Evolutionary conservation across 1,139 yeast species (phyloP).

Genomic region (Protomyces pachydermus): DNA sequence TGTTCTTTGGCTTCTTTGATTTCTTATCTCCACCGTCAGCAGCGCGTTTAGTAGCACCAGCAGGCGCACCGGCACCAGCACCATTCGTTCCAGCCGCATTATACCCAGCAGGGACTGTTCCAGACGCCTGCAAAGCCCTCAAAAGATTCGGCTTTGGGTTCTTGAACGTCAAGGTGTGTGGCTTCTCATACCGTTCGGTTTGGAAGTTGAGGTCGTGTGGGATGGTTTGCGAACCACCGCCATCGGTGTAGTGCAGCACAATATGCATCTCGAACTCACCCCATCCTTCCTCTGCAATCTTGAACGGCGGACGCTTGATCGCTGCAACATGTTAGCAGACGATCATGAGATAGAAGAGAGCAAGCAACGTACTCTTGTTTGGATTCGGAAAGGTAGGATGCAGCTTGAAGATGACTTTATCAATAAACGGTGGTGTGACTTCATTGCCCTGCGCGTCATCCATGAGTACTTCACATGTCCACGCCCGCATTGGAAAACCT

Average conservation of each 20-base stretch:
- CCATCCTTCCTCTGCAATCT: slow-evolving; percentile 93
- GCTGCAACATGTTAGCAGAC: slow-evolving; percentile 36
- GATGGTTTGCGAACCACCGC: slow-evolving; percentile 79
- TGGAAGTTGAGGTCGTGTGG: slow-evolving; percentile 85
- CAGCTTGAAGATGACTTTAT: slow-evolving; percentile 83
- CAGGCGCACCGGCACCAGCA: slow-evolving; percentile 78
- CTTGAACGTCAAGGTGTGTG: slow-evolving; percentile 45
- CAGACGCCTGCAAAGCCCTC: slow-evolving; percentile 25
- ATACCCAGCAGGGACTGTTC: slow-evolving; percentile 41
- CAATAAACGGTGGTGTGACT: slow-evolving; percentile 81
- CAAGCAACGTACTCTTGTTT: slow-evolving; percentile 45
- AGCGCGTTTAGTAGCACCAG: slow-evolving; percentile 42
- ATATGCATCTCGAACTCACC: slow-evolving; percentile 93
- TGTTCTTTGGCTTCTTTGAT: slow-evolving; percentile 52
- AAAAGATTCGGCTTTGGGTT: slow-evolving; percentile 23
- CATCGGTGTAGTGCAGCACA: slow-evolving; percentile 70
- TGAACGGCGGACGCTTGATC: slow-evolving; percentile 80
- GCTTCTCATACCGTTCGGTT: slow-evolving; percentile 68
- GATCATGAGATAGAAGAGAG: not conserved
- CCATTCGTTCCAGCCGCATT: slow-evolving; percentile 64
- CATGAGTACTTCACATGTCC: slow-evolving; percentile 74
- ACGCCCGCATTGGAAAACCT: slow-evolving; percentile 92
- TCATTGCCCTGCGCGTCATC: slow-evolving; percentile 78
- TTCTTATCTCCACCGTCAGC: slow-evolving; percentile 39
- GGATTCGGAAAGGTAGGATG: slow-evolving; percentile 96